These are phyloP conservation scores for Cutaneotrichosporon daszewskae DNA, from an alignment of 1,284 basidiomycete genomes.

Conservation along the genomic window DNA sequence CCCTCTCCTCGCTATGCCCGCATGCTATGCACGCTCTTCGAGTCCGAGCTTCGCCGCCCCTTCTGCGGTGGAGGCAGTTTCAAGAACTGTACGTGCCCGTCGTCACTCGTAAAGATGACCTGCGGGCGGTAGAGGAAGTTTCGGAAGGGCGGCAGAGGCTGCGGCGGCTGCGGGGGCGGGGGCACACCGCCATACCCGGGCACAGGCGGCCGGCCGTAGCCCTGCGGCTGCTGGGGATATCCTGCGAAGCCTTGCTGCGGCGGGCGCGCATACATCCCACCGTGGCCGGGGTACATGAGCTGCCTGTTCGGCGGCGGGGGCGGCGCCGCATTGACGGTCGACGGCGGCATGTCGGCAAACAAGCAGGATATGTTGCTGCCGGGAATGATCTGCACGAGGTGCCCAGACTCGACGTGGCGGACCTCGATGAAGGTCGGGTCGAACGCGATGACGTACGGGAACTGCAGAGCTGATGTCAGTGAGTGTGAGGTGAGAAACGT, in stretches of 20 bases:
- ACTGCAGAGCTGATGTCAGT: conserved; percentile 68
- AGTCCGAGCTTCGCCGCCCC: conserved; percentile 7
- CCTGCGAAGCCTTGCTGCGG: conserved; percentile 2
- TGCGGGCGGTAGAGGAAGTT: conserved; percentile 31
- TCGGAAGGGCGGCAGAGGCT: conserved; percentile 23
- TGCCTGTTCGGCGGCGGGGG: conserved; percentile 26
- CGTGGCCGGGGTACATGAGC: conserved; percentile 26
- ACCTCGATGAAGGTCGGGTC: conserved; percentile 96
- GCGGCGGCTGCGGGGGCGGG: conserved; percentile 10
- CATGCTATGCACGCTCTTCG: conserved; percentile 3
- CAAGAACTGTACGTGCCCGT: conserved; percentile 47
- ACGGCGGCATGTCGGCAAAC: conserved; percentile 90
- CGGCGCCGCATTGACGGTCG: conserved; percentile 48
- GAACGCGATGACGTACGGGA: conserved; percentile 95
- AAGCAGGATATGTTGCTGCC: conserved; percentile 80
- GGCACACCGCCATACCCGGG: conserved; percentile 3
- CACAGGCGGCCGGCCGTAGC: conserved; percentile 5
- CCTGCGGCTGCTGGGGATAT: conserved; percentile 3
- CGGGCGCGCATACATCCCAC: conserved; percentile 7
- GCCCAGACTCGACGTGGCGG: conserved; percentile 87
- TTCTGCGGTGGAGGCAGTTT: conserved; percentile 31
- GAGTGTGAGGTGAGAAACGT: conserved; percentile 31
- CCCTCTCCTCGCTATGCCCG: neutral
- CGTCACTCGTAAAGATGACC: conserved; percentile 45
- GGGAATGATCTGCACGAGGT: conserved; percentile 91